Conservation (phyloP, 192 early-diverging fungal species). For the Podila epicladia region DNA sequence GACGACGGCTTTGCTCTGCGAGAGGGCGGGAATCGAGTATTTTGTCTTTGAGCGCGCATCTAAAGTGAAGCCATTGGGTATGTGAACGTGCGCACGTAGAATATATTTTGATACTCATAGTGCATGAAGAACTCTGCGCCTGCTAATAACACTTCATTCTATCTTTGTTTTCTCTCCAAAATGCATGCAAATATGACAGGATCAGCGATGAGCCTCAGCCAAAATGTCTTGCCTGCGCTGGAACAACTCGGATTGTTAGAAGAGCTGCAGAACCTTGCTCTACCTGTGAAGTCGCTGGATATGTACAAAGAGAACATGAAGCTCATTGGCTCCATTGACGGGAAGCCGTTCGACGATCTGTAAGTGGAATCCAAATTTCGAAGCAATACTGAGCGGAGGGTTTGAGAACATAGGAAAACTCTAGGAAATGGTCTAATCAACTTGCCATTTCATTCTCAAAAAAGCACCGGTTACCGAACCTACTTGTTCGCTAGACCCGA, state of each 20-base stretch:
- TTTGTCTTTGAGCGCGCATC: not conserved
- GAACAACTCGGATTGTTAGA: conserved; percentile 3
- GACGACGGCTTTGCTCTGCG: not conserved
- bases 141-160: no score
- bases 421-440: not conserved
- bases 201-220: not conserved
- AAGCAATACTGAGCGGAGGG: no score
- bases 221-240: not conserved
- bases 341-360: not conserved
- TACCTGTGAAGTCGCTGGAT: not conserved
- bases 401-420: not conserved
- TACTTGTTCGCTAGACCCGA: not conserved
- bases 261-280: not conserved
- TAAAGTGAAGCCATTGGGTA: conserved; percentile 2
- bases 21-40: conserved; percentile 1
- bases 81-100: not conserved
- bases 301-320: not conserved
- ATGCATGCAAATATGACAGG: not conserved
- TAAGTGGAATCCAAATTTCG: not conserved
- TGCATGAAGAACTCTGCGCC: no score
- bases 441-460: not conserved
- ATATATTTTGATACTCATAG: not conserved
- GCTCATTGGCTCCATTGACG: not conserved
- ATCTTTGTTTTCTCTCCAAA: no score
- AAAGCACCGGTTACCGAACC: not conserved